Base-by-base conservation (phyloP, 805 yeast species). In the Kurtzmaniella cleridarum region DNA sequence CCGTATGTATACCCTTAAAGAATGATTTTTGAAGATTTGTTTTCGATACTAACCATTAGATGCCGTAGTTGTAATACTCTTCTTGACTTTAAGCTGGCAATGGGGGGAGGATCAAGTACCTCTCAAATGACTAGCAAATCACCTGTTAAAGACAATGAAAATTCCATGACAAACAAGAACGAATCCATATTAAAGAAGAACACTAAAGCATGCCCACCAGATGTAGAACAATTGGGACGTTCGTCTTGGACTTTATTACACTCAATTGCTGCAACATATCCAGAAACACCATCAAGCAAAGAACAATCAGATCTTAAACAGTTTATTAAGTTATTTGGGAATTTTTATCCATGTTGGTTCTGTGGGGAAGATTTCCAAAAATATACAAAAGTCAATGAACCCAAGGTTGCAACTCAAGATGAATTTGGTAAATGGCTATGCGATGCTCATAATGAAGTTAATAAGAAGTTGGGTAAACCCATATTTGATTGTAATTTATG, bases 391-490 rank as follows among this genome's bases (percentile, higher is more conserved):
- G 64, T 59, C 38, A 58, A 70, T 30, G 79, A 73, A 49, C 85
- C 87, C 14, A 68, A 66, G 41, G 84, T 79, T 3, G 66, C 63
- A 14, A 73, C 76, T 4, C 87, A 85, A 48, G 95, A 88, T 38
- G 83, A 78, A 39, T 78, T 93, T 51, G 95, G 96, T 0, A 69
- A 62, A 49, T 93, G 98, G 98, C 64, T 93, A 40, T 93, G 98
- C 63, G 84, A 80, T 44, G 98, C 98, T 2, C 98, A 93, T 62
- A 93, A 93, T 54, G 85, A 76, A 28, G 98, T 93, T n/a, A 93
- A 93, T 59, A 68, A 58, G 14, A 90, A 89, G 58, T 57, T 91
- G 20, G 95, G 95, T 1, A 93, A 93, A 61, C 87, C 86, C 5
- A 68, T 66, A 40, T 93, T 93, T 55, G 89, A 91, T 56, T 91